Evolutionary conservation across 495 filamentous ascomycete species (phyloP).

Genomic region (Clavariopsis aquatica): DNA sequence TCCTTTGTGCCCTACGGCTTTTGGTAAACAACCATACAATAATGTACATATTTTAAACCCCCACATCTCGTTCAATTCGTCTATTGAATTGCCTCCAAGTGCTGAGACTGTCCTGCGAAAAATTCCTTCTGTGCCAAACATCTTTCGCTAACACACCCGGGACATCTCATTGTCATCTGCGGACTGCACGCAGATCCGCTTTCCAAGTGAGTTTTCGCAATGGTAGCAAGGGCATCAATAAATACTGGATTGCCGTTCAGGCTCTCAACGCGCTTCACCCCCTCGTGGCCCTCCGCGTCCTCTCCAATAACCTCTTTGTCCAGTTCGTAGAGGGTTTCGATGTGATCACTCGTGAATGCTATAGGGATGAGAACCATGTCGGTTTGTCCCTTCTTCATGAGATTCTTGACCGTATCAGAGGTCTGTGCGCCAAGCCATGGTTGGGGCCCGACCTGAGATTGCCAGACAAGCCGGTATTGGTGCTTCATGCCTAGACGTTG

Average conservation of each 20-base stretch:
- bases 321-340: constrained; percentile 94
- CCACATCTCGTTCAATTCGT: not conserved
- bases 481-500: constrained; percentile 80
- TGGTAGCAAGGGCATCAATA: constrained; percentile 83
- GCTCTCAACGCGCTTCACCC: constrained; percentile 88
- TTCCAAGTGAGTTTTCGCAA: constrained; percentile 77
- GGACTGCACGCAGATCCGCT: constrained; percentile 67
- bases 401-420: constrained; percentile 78
- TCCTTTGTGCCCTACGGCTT: not conserved
- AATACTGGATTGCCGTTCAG: constrained; percentile 91
- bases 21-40: not conserved
- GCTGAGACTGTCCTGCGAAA: constrained; percentile 53
- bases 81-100: constrained; percentile 10
- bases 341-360: constrained; percentile 97
- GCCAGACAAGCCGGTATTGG: constrained; percentile 93
- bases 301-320: constrained; percentile 95
- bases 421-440: constrained; percentile 98
- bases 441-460: constrained; percentile 93
- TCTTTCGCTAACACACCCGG: constrained; percentile 86
- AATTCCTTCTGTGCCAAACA: constrained; percentile 92
- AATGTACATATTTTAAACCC: not conserved
- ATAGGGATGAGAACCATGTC: constrained; percentile 93
- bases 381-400: constrained; percentile 86
- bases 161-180: constrained; percentile 92
- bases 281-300: constrained; percentile 64